These are phyloP conservation scores for Coprinopsis strossmayeri DNA, from an alignment of 768 basidiomycete genomes.

Conservation along the genomic window DNA sequence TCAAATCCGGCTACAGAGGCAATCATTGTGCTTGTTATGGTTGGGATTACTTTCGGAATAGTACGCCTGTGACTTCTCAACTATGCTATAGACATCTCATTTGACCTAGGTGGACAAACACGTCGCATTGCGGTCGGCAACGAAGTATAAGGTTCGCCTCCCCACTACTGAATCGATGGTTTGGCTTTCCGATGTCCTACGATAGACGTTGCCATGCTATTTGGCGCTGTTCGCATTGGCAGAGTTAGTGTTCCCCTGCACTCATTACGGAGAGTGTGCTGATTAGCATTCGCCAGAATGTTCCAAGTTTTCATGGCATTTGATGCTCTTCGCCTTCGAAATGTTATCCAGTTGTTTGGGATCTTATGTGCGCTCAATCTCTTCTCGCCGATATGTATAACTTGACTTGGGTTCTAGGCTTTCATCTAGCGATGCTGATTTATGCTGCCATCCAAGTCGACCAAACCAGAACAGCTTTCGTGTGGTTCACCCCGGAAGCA, in stretches of 20 bases:
- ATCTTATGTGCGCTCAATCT: constrained; percentile 47
- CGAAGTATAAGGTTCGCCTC: constrained; percentile 45
- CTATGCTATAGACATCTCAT: background rate
- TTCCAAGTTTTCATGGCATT: constrained; percentile 78
- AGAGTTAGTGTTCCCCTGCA: constrained; percentile 45
- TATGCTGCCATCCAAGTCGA: constrained; percentile 73
- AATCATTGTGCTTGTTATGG: constrained; percentile 66
- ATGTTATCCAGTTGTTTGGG: constrained; percentile 72
- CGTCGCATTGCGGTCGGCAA: constrained; percentile 31
- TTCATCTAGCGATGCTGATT: constrained; percentile 69
- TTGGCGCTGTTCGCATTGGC: constrained; percentile 78
- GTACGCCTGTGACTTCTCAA: constrained; percentile 29
- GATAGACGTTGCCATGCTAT: constrained; percentile 78
- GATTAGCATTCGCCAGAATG: constrained; percentile 36
- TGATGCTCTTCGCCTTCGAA: constrained; percentile 76
- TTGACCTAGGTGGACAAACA: constrained; percentile 41
- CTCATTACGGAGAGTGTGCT: constrained; percentile 4
- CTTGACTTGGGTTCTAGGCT: constrained; percentile 35
- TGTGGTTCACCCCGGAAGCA: constrained; percentile 17
- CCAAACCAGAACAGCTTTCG: constrained; percentile 62
- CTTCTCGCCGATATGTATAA: background rate
- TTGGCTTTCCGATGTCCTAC: background rate
- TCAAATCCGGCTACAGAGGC: constrained; percentile 60
- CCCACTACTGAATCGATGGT: background rate
- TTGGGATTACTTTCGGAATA: constrained; percentile 61